Evolutionary conservation across 2,329 filamentous ascomycete genomes (phyloP).

Genomic region (Xylariaceae sp.): DNA sequence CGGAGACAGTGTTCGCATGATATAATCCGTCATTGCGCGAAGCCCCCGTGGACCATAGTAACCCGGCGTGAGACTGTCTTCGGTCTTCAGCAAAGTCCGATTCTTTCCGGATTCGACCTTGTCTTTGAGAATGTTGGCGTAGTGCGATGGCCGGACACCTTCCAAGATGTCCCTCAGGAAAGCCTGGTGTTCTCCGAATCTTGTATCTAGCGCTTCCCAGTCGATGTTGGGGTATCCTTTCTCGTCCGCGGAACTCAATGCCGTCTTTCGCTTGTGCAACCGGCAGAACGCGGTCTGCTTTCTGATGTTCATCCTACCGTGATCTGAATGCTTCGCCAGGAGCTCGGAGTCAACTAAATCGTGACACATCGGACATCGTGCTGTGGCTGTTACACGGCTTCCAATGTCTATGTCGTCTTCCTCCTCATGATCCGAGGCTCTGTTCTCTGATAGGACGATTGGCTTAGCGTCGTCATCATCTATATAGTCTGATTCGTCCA

Average conservation of each 20-base stretch:
- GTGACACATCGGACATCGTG: conserved; percentile 69
- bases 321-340: conserved; percentile 55
- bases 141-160: conserved; percentile 60
- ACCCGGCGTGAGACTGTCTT: conserved; percentile 67
- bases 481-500: conserved; percentile 29
- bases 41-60: conserved; percentile 83
- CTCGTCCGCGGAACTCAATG: conserved; percentile 49
- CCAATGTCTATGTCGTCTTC: conserved; percentile 22
- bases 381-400: conserved; percentile 12
- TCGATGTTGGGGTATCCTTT: conserved; percentile 71
- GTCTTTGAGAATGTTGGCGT: conserved; percentile 57
- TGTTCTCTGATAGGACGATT: conserved; percentile 4
- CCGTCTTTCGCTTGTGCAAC: conserved; percentile 60
- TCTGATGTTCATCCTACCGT: conserved; percentile 54
- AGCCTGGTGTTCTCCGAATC: conserved; percentile 59
- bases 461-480: conserved; percentile 18
- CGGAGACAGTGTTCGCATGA: conserved; percentile 62
- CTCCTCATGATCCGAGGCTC: conserved; percentile 11
- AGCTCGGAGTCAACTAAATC: conserved; percentile 57
- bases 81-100: conserved; percentile 61
- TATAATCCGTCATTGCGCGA: conserved; percentile 69
- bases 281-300: conserved; percentile 67
- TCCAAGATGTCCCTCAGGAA: conserved; percentile 63
- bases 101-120: conserved; percentile 60
- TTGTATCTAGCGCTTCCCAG: conserved; percentile 63